Evolutionary conservation across 2,329 filamentous ascomycete species (phyloP), one percentile per base, ranked within the genome.

Genomic region (Aureobasidium sp.): DNA sequence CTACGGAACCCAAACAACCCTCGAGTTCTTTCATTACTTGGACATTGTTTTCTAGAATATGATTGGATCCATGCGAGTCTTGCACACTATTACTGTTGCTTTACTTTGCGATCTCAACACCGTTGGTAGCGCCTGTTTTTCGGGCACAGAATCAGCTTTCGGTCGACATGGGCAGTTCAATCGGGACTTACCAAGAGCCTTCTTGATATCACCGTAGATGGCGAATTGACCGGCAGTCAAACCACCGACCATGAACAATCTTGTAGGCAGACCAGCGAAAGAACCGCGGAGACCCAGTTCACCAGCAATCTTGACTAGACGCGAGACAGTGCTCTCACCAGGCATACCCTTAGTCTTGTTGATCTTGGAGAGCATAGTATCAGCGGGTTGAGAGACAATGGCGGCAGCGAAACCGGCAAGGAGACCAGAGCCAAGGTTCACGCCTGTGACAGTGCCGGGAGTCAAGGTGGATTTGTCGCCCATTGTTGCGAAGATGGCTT

Each of bases 281-380:
- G 84, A 88, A 69, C 90, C 58, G 53, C 67, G 63, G 75, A 95
- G 65, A 73, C 90, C 90, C 70, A 95, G 87, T 79, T 95, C 90
- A 79, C 87, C 88, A 69, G 79, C 89, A 72, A 95, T 95, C 86
- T 94, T 94, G 82, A 93, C 81, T 72, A 95, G 79, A 77, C 90
- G 87, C 76, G 81, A 83, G 73, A 83, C 84, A 70, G 89, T 94
- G 72, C 90, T 86, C 82, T 95, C 89, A 81, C 90, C 90, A 68
- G 90, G 90, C 65, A 86, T 81, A 79, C 89, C 90, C 82, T 90
- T 86, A 79, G 88, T 90, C 88, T 94, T 94, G 88, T 95, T 95
- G 83, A 95, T 94, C 85, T 93, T 93, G 80, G 85, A 89, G 67
- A 95, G 86, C 90, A 95, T 95, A 74, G 90, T 95, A 77, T 95